A percentile compares a stretch with the other conserved stretches of the same genome.
Evolutionary conservation across 2,329 filamentous ascomycete species (phyloP).

Genomic region (Fusarium chaquense): DNA sequence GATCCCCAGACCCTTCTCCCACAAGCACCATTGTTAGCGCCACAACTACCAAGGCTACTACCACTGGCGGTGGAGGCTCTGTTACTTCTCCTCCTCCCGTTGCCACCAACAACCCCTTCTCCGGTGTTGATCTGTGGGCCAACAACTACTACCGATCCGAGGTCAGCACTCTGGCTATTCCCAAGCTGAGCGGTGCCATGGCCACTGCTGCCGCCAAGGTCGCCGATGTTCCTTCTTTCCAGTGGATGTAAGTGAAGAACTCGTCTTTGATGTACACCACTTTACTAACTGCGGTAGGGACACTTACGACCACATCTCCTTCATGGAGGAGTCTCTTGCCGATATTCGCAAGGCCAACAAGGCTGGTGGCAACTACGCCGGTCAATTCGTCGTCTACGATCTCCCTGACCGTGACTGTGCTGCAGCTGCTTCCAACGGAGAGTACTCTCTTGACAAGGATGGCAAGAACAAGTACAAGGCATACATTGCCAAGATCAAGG

Average conservation of each 20-base stretch:
- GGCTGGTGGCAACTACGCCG: constrained; percentile 57
- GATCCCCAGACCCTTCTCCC: constrained; percentile 25
- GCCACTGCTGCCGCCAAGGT: constrained; percentile 64
- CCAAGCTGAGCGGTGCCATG: constrained; percentile 68
- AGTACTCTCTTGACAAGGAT: constrained; percentile 63
- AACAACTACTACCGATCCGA: constrained; percentile 69
- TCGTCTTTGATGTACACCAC: accelerated
- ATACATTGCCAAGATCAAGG: constrained; percentile 65
- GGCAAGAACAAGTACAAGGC: constrained; percentile 66
- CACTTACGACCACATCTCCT: constrained; percentile 61
- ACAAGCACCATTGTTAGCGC: constrained; percentile 29
- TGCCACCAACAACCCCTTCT: constrained; percentile 65
- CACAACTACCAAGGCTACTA: constrained; percentile 27
- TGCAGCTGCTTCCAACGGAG: constrained; percentile 68
- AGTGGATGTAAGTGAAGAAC: constrained; percentile 59
- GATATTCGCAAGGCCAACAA: constrained; percentile 57
- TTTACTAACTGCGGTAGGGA: constrained; percentile 55
- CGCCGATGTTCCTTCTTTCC: constrained; percentile 65
- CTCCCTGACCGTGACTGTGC: constrained; percentile 70
- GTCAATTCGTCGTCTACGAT: constrained; percentile 67
- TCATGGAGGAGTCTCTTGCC: constrained; percentile 60
- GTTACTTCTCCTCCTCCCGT: constrained; percentile 45
- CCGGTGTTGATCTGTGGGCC: constrained; percentile 63
- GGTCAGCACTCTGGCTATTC: constrained; percentile 68
- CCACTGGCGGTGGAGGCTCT: not conserved